phyloP scores from a whole-genome alignment of 225 moss, liverwort and hornwort genomes.

The Rhytidiadelphus loreus region DNA sequence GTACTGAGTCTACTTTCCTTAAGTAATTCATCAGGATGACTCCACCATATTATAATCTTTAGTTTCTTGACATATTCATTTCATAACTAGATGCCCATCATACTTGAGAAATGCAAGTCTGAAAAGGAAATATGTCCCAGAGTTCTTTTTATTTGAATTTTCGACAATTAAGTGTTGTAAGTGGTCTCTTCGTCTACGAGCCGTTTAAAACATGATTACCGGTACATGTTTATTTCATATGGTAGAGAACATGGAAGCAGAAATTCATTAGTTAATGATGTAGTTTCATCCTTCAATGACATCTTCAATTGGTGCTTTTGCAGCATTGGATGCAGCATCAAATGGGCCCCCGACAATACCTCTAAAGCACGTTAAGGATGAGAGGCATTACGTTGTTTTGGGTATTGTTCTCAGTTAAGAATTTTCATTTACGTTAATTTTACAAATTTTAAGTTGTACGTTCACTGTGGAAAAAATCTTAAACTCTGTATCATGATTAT shows the following conservation, averaged over 20 bases:
- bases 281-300: background rate
- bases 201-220: background rate
- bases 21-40: background rate
- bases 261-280: background rate
- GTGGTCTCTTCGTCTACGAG: background rate
- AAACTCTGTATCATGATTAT: background rate
- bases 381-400: background rate
- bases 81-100: background rate
- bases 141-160: background rate
- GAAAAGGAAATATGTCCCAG: background rate
- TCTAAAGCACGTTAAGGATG: background rate
- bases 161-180: background rate
- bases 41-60: background rate
- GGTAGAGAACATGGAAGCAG: background rate
- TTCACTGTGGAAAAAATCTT: background rate
- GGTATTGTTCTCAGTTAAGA: background rate
- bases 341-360: constrained; percentile 33
- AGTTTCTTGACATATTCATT: background rate
- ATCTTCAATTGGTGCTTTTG: background rate
- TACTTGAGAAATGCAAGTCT: background rate
- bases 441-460: background rate
- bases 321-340: constrained; percentile 82
- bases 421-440: background rate
- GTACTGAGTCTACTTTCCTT: background rate
- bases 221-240: background rate